Evolutionary conservation across 1,284 basidiomycete species (phyloP).

Genomic region (Apiotrichum porosum): DNA sequence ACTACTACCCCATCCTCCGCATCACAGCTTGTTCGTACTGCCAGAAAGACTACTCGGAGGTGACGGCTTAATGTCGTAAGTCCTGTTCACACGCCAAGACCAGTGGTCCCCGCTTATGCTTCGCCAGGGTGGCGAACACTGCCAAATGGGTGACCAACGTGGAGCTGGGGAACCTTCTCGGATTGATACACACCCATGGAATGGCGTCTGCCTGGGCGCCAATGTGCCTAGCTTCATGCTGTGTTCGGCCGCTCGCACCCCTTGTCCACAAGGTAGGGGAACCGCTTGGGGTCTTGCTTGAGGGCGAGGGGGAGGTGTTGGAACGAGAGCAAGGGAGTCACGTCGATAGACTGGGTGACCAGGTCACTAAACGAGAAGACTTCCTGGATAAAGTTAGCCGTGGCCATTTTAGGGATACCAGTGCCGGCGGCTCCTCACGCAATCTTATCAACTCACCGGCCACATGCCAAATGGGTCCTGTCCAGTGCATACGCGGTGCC

Average conservation of each 20-base stretch:
- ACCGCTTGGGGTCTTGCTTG: slow-evolving; percentile 17
- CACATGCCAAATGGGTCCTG: slow-evolving; percentile 31
- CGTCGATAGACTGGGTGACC: not conserved
- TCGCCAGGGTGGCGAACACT: too few species aligned
- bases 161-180: too few species aligned
- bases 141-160: too few species aligned
- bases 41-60: too few species aligned
- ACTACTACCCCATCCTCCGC: too few species aligned
- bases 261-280: slow-evolving; percentile 21
- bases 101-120: too few species aligned
- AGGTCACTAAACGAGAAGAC: slow-evolving; percentile 19
- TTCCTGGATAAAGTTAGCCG: slow-evolving; percentile 18
- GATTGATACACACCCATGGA: too few species aligned
- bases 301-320: slow-evolving; percentile 19
- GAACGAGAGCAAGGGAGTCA: slow-evolving; percentile 4
- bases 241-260: slow-evolving; percentile 18
- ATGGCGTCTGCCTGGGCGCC: too few species aligned
- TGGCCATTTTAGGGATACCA: not conserved
- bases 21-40: too few species aligned
- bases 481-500: slow-evolving; percentile 23
- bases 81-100: too few species aligned
- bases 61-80: too few species aligned
- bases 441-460: slow-evolving; percentile 18
- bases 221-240: too few species aligned
- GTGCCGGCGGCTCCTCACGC: not conserved